phyloP scores from a whole-genome alignment of 768 basidiomycete species.

The Tylopilus sp. region DNA sequence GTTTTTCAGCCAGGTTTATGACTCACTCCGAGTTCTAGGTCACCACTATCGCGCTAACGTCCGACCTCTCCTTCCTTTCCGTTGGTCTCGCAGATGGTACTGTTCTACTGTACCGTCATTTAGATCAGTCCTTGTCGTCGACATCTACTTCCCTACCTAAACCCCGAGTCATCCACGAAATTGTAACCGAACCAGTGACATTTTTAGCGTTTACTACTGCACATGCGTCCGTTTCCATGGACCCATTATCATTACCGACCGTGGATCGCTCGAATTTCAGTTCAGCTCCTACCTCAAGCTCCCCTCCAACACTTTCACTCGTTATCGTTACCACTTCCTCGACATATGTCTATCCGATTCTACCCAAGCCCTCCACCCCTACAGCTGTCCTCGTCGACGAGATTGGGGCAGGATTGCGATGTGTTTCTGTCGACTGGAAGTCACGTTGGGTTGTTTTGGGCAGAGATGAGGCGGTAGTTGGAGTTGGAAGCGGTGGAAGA shows the following conservation, averaged over 20 bases:
- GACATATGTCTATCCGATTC: constrained; percentile 72
- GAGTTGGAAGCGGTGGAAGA: constrained; percentile 77
- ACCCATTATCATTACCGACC: constrained; percentile 12
- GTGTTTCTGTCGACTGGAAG: constrained; percentile 76
- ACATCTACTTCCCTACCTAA: constrained; percentile 79
- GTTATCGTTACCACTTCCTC: constrained; percentile 88
- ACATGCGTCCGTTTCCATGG: constrained; percentile 21
- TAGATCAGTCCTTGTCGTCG: constrained; percentile 84
- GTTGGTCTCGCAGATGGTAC: constrained; percentile 95
- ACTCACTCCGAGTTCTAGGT: constrained; percentile 41
- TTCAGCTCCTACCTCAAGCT: constrained; percentile 6
- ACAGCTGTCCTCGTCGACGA: constrained; percentile 76
- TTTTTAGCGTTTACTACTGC: constrained; percentile 78
- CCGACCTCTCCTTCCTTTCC: constrained; percentile 77
- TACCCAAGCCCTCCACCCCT: constrained; percentile 67
- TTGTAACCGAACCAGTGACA: constrained; percentile 84
- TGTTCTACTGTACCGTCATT: constrained; percentile 85
- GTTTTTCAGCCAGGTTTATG: background rate
- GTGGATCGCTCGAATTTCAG: constrained; percentile 15
- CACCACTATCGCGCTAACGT: constrained; percentile 75
- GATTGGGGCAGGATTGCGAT: constrained; percentile 79
- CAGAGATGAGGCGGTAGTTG: constrained; percentile 87
- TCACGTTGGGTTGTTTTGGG: constrained; percentile 79
- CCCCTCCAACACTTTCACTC: constrained; percentile 51
- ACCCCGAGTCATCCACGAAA: constrained; percentile 79